Conservation (phyloP, 75 land plant species). For the Adiantum capillusveneris region DNA sequence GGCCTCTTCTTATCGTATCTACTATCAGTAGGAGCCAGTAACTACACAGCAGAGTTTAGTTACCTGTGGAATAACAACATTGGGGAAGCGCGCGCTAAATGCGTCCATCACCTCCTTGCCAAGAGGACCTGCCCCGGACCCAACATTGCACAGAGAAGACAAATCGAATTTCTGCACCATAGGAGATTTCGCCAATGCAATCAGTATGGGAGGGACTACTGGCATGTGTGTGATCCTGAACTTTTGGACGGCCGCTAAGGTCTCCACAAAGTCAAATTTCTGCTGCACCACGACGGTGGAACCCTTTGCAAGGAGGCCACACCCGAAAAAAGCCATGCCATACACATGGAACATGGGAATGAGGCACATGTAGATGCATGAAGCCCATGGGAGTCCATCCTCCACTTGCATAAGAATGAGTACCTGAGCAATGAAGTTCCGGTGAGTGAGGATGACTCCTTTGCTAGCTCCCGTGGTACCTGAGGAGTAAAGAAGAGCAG, state of each 20-base stretch:
- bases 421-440: conserved; percentile 48
- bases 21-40: too few relatives aligned
- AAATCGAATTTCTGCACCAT: conserved; percentile 50
- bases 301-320: conserved; percentile 46
- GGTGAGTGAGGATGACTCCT: conserved; percentile 52
- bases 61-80: conserved; percentile 45
- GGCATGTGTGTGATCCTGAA: conserved; percentile 49
- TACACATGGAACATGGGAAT: conserved; percentile 84
- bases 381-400: conserved; percentile 15
- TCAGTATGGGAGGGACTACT: conserved; percentile 66
- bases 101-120: conserved; percentile 72
- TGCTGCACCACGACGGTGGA: conserved; percentile 48
- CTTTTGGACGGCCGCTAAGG: conserved; percentile 39
- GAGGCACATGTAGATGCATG: conserved; percentile 37
- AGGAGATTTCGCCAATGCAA: conserved; percentile 49
- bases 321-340: conserved; percentile 40
- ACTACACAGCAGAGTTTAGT: too few relatives aligned
- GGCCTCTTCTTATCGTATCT: too few relatives aligned
- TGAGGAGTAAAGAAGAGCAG: conserved; percentile 59
- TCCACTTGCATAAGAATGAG: conserved; percentile 32
- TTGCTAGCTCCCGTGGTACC: conserved; percentile 73
- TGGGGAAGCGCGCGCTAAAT: conserved; percentile 35
- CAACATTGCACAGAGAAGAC: conserved; percentile 38
- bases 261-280: conserved; percentile 42
- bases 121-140: conserved; percentile 76